A percentile compares a stretch with the other conserved stretches of the same genome.
Conservation (phyloP, 176 grass and related monocot species). For the Phoenix dactylifera region DNA sequence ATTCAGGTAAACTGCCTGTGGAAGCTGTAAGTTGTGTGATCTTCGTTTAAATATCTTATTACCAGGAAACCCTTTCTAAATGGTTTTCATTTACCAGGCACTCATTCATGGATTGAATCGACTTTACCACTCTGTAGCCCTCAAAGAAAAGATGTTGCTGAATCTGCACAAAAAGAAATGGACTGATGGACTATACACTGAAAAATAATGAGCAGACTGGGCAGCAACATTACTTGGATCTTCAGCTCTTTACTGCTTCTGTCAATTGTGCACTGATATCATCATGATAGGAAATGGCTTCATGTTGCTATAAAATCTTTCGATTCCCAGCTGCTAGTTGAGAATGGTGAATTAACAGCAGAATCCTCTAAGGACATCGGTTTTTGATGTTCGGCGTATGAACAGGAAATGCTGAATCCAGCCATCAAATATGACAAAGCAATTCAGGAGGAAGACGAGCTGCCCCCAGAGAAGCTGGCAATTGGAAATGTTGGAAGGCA, state of each 20-base stretch:
- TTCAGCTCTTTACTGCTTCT: background rate
- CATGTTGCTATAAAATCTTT: no score
- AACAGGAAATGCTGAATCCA: conserved; percentile 81
- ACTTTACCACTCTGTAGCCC: conserved; percentile 94
- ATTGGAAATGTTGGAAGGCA: conserved; percentile 93
- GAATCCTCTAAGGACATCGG: background rate
- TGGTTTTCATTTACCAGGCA: conserved; percentile 35
- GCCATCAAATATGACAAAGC: conserved; percentile 96
- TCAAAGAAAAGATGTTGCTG: conserved; percentile 91
- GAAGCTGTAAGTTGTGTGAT: no score
- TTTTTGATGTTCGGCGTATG: background rate
- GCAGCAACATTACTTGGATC: conserved; percentile 26
- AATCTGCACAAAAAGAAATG: conserved; percentile 99
- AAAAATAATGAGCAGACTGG: conserved; percentile 92
- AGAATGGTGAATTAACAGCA: no score
- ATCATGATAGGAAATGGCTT: background rate
- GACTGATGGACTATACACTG: conserved; percentile 80
- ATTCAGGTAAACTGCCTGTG: conserved; percentile 53
- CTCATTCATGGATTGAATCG: conserved; percentile 93
- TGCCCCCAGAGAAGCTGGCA: conserved; percentile 80
- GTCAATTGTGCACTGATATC: background rate
- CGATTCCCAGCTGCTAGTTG: no score
- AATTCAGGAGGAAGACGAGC: conserved; percentile 92
- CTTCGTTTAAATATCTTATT: no score
- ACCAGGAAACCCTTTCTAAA: background rate